phyloP scores from a whole-genome alignment of 768 basidiomycete species.

The Boletus rubropictus region DNA sequence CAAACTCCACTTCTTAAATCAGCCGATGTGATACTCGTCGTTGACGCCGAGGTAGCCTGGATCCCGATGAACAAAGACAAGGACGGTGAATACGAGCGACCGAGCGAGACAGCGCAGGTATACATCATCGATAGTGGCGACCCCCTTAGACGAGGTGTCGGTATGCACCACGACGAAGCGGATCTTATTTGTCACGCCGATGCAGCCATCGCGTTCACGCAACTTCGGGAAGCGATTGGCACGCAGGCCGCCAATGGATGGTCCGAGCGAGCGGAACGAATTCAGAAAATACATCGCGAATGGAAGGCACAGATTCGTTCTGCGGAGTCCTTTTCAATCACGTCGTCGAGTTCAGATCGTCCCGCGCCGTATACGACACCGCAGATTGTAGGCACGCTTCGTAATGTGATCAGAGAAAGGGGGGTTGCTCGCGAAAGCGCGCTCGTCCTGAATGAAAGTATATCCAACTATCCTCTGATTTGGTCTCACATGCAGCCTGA shows the following conservation, averaged over 20 bases:
- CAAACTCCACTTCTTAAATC: slow-evolving; percentile 43
- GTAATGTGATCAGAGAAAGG: slow-evolving; percentile 33
- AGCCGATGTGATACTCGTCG: slow-evolving; percentile 58
- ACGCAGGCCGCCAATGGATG: slow-evolving; percentile 6
- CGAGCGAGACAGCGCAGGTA: slow-evolving; percentile 40
- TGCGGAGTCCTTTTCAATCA: slow-evolving; percentile 28
- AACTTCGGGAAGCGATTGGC: slow-evolving; percentile 34
- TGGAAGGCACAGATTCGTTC: slow-evolving; percentile 25
- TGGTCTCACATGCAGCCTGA: slow-evolving; percentile 58
- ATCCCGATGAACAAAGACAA: slow-evolving; percentile 43
- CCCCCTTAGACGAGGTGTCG: slow-evolving; percentile 46
- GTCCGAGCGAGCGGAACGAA: slow-evolving; percentile 13
- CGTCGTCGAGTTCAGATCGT: slow-evolving; percentile 14
- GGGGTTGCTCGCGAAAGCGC: slow-evolving; percentile 34
- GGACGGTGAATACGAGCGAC: slow-evolving; percentile 29
- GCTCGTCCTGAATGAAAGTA: slow-evolving; percentile 58
- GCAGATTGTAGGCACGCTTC: slow-evolving; percentile 45
- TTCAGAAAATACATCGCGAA: slow-evolving; percentile 21
- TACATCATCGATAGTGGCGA: slow-evolving; percentile 61
- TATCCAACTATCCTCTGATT: slow-evolving; percentile 48
- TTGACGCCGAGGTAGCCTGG: slow-evolving; percentile 69
- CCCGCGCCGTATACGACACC: slow-evolving; percentile 35
- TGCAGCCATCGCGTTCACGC: slow-evolving; percentile 43
- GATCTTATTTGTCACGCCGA: slow-evolving; percentile 58
- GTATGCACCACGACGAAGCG: slow-evolving; percentile 49